Percentiles rank a stretch among this genome's conserved stretches.
These are phyloP conservation scores for Fusarium torreyae DNA, from an alignment of 2,329 filamentous ascomycete species.

Conservation along the genomic window DNA sequence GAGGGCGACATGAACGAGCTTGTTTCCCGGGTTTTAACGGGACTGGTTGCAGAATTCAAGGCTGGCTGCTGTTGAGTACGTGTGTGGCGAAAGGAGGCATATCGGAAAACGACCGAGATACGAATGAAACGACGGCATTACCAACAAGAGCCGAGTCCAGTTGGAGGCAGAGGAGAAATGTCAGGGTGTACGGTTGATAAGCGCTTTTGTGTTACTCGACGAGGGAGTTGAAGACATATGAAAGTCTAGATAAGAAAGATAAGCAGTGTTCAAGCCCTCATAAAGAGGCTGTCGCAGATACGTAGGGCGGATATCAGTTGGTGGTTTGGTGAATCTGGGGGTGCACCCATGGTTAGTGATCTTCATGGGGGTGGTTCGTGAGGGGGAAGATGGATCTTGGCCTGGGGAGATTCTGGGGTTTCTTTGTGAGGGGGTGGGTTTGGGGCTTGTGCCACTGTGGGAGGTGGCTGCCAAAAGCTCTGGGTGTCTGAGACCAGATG, in stretches of 20 bases:
- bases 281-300: constrained; percentile 14
- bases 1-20: constrained; percentile 15
- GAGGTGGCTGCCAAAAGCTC: constrained; percentile 25
- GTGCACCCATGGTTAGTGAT: constrained; percentile 27
- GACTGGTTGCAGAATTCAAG: constrained; percentile 9
- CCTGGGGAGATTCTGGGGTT: constrained; percentile 31
- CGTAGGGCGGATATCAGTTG: constrained; percentile 9
- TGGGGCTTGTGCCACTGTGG: constrained; percentile 19
- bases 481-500: neutral
- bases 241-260: constrained; percentile 36
- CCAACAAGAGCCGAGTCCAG: constrained; percentile 19
- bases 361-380: constrained; percentile 20
- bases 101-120: constrained; percentile 46
- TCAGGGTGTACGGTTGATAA: constrained; percentile 29
- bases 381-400: constrained; percentile 30
- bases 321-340: constrained; percentile 22
- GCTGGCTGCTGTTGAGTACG: constrained; percentile 9
- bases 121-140: constrained; percentile 22
- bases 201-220: constrained; percentile 27
- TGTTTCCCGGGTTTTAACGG: constrained; percentile 28
- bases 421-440: constrained; percentile 29
- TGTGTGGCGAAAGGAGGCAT: constrained; percentile 34
- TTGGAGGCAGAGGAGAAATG: neutral
- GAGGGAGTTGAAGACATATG: constrained; percentile 39
- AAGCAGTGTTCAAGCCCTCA: constrained; percentile 7